Conservation (phyloP, 1,284 basidiomycete genomes). For the Serendipita sp. region DNA sequence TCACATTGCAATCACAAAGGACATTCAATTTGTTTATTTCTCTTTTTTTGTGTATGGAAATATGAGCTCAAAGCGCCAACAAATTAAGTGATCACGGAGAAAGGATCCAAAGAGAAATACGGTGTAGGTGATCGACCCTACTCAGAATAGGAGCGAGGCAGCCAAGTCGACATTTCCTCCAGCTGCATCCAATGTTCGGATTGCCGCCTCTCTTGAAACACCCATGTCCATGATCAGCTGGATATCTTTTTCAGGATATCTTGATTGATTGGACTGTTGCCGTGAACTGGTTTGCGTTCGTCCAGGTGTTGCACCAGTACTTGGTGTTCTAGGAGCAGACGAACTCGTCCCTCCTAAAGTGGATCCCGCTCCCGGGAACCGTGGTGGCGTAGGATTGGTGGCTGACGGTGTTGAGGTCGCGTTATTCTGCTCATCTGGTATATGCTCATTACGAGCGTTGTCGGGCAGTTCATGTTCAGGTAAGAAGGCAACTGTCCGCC, state of each 20-base stretch:
- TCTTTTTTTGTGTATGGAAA: too few relatives aligned
- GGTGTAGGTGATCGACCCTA: background rate
- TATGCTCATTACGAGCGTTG: slow-evolving; percentile 38
- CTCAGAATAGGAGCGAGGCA: slow-evolving; percentile 75
- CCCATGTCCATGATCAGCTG: slow-evolving; percentile 58
- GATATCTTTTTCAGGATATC: slow-evolving; percentile 40
- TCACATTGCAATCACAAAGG: too few relatives aligned
- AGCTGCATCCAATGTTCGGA: slow-evolving; percentile 61
- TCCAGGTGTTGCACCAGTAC: background rate
- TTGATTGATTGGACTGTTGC: background rate
- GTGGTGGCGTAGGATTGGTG: background rate
- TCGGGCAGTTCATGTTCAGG: slow-evolving; percentile 88
- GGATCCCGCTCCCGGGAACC: slow-evolving; percentile 51
- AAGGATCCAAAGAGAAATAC: too few relatives aligned
- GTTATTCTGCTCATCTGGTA: background rate
- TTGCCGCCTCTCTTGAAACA: slow-evolving; percentile 58
- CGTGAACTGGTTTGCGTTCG: background rate
- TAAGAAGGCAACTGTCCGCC: slow-evolving; percentile 74
- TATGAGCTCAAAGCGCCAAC: too few relatives aligned
- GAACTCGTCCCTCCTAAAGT: slow-evolving; percentile 26
- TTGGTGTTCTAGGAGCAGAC: background rate
- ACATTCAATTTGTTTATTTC: too few relatives aligned
- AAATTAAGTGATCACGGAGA: too few relatives aligned
- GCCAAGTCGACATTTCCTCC: slow-evolving; percentile 81
- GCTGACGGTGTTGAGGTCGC: slow-evolving; percentile 1